Evolutionary conservation across 768 basidiomycete genomes (phyloP).

Genomic region (Lactarius trivialis): DNA sequence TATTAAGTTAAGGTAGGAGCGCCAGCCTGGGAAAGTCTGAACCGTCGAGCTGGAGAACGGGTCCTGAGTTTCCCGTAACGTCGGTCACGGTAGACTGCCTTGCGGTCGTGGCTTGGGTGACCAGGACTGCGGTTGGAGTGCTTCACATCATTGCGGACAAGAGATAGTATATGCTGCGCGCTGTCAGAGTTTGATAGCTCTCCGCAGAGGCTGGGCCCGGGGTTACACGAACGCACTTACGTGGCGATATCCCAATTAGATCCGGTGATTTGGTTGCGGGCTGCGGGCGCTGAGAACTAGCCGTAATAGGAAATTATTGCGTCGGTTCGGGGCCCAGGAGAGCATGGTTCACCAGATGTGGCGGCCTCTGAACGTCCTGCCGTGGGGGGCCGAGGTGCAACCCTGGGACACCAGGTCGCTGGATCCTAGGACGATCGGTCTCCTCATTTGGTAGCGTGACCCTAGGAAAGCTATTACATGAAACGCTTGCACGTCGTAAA

Average conservation of each 20-base stretch:
- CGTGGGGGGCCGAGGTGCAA: not conserved
- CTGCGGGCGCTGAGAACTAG: not conserved
- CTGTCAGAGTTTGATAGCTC: not conserved
- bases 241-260: not conserved
- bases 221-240: not conserved
- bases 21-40: not conserved
- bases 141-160: not conserved
- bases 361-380: not conserved
- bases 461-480: not conserved
- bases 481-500: not conserved
- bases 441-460: not conserved
- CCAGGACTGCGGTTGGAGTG: not conserved
- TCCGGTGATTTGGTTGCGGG: not conserved
- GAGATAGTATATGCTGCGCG: not conserved
- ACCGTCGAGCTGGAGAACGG: not conserved
- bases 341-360: not conserved
- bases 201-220: not conserved
- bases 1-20: not conserved
- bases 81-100: not conserved
- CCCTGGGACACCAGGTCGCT: not conserved
- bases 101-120: not conserved
- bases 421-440: slow-evolving; percentile 7
- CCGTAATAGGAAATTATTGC: not conserved
- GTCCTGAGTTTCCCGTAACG: slow-evolving; percentile 2
- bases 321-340: slow-evolving; percentile 3